These are phyloP conservation scores for Solanum chmielewskii DNA, from an alignment of 257 asterid species.

Conservation along the genomic window DNA sequence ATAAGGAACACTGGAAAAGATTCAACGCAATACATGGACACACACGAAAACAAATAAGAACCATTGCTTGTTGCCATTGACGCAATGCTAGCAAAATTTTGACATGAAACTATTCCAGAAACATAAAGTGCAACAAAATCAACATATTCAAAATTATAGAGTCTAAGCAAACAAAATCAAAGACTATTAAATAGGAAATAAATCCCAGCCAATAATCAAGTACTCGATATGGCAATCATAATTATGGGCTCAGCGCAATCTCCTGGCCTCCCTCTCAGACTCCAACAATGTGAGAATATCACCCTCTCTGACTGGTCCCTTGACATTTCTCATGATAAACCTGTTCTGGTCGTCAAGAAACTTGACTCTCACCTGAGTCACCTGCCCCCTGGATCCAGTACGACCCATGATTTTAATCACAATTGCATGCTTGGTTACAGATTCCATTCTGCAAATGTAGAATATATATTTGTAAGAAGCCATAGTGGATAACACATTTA, in stretches of 20 bases:
- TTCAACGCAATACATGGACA: neutral
- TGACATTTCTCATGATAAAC: conserved; percentile 25
- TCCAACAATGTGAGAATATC: conserved; percentile 27
- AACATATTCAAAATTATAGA: neutral
- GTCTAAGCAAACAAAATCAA: neutral
- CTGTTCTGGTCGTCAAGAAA: conserved; percentile 23
- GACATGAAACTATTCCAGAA: neutral
- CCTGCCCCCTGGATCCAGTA: conserved; percentile 27
- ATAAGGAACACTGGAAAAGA: neutral
- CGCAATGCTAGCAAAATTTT: neutral
- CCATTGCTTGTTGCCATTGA: neutral
- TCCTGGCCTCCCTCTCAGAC: conserved; percentile 30
- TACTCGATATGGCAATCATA: neutral
- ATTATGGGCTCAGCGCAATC: conserved; percentile 12
- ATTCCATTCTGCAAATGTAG: conserved; percentile 16
- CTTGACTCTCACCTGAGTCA: conserved; percentile 29
- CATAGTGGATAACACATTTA: neutral
- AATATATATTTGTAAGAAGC: neutral
- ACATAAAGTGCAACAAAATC: neutral
- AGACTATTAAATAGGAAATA: neutral
- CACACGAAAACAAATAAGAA: neutral
- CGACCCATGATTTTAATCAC: conserved; percentile 26
- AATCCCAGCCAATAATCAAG: neutral
- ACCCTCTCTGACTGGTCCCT: conserved; percentile 32
- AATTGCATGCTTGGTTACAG: conserved; percentile 19